These are phyloP conservation scores for Terana coerulea DNA, from an alignment of 768 basidiomycete genomes.

Conservation along the genomic window DNA sequence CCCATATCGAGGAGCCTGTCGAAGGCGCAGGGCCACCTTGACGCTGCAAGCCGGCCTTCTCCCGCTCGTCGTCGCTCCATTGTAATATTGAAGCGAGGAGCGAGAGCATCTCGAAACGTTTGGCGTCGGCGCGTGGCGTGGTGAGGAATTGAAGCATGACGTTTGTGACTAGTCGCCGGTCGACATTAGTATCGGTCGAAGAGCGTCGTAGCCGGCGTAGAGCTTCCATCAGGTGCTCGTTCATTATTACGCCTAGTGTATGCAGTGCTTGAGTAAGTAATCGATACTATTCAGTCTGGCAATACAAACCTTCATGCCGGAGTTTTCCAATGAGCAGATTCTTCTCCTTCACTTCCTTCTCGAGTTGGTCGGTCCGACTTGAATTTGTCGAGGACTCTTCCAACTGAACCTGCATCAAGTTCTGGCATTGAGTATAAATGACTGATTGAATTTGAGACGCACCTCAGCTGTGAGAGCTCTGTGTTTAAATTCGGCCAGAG, in stretches of 20 bases:
- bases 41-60: slow-evolving; percentile 84
- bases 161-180: slow-evolving; percentile 91
- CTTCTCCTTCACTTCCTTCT: slow-evolving; percentile 95
- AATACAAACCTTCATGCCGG: slow-evolving; percentile 78
- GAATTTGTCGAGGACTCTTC: slow-evolving; percentile 69
- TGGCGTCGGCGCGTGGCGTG: slow-evolving; percentile 87
- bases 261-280: slow-evolving; percentile 67
- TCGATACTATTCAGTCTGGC: background rate
- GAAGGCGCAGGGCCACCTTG: slow-evolving; percentile 24
- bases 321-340: slow-evolving; percentile 91
- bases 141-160: slow-evolving; percentile 86
- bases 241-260: slow-evolving; percentile 82
- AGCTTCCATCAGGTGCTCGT: slow-evolving; percentile 97
- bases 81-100: slow-evolving; percentile 86
- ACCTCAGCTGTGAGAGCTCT: slow-evolving; percentile 89
- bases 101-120: slow-evolving; percentile 95
- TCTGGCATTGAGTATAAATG: slow-evolving; percentile 2
- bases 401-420: slow-evolving; percentile 55
- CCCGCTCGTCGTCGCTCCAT: slow-evolving; percentile 89
- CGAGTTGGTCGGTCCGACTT: slow-evolving; percentile 64
- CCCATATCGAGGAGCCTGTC: slow-evolving; percentile 24
- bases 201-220: slow-evolving; percentile 89
- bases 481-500: slow-evolving; percentile 87
- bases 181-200: slow-evolving; percentile 83
- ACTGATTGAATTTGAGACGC: slow-evolving; percentile 16